Evolutionary conservation across 1,139 yeast genomes (phyloP).

Genomic region (Ogataea hybrid): DNA sequence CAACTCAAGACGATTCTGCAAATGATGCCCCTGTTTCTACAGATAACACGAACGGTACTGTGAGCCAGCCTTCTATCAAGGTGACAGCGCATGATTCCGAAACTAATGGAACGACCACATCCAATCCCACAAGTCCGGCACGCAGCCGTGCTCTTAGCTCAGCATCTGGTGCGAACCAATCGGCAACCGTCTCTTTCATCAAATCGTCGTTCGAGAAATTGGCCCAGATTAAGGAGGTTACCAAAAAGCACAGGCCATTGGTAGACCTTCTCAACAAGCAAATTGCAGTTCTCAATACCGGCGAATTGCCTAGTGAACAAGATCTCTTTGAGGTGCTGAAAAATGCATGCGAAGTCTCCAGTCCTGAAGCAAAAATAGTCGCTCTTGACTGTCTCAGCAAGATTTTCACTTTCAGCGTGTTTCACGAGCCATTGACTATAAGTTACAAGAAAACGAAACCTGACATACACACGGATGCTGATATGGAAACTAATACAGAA

Average conservation of each 20-base stretch:
- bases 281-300: conserved; percentile 35
- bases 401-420: conserved; percentile 59
- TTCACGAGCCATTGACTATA: conserved; percentile 48
- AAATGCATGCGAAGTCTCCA: conserved; percentile 53
- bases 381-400: conserved; percentile 69
- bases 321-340: conserved; percentile 61
- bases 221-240: conserved; percentile 45
- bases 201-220: conserved; percentile 47
- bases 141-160: conserved; percentile 7
- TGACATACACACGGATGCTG: conserved; percentile 29
- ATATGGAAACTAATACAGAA: conserved; percentile 41
- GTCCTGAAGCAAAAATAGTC: conserved; percentile 49
- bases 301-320: conserved; percentile 31
- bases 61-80: no score
- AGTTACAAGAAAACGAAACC: conserved; percentile 23
- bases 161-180: conserved; percentile 23
- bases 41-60: no score
- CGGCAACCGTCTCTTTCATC: conserved; percentile 42
- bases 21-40: no score
- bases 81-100: not conserved
- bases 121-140: conserved; percentile 6
- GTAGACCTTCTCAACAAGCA: conserved; percentile 42
- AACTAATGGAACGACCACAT: conserved; percentile 1
- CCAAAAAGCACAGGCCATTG: conserved; percentile 43
- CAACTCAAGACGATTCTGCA: no score